A percentile compares a stretch with the other conserved stretches of the same genome.
These are phyloP conservation scores for Saturnispora kantuleensis DNA, from an alignment of 805 yeast genomes.

Conservation along the genomic window DNA sequence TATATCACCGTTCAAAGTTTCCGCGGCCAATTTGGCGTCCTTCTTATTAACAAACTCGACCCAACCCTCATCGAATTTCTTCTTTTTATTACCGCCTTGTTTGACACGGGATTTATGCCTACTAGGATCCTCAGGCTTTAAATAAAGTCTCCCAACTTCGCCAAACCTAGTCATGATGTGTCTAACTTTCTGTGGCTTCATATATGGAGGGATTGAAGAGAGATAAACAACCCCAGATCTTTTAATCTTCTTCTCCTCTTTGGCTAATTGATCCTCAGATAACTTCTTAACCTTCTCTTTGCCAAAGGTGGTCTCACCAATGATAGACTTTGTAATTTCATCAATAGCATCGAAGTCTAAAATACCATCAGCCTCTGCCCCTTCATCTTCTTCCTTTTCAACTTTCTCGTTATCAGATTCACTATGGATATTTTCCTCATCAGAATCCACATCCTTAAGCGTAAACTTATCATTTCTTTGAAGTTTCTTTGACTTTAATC, in stretches of 20 bases:
- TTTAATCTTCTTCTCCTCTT: conserved; percentile 45
- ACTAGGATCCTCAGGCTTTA: conserved; percentile 74
- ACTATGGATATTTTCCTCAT: conserved; percentile 13
- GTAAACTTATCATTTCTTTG: conserved; percentile 10
- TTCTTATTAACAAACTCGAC: conserved; percentile 77
- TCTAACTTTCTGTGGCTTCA: conserved; percentile 89
- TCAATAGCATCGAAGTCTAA: conserved; percentile 16
- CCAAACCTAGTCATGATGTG: conserved; percentile 79
- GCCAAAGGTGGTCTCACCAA: conserved; percentile 21
- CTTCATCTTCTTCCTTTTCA: conserved; percentile 16
- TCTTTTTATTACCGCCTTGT: conserved; percentile 87
- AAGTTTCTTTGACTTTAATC: conserved; percentile 1
- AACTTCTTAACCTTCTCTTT: conserved; percentile 41
- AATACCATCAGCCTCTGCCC: conserved; percentile 9
- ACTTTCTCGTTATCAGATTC: conserved; percentile 19
- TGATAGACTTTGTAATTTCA: conserved; percentile 13
- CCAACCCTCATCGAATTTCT: conserved; percentile 92
- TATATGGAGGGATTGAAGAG: conserved; percentile 88
- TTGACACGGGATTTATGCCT: conserved; percentile 60
- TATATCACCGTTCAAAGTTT: conserved; percentile 76
- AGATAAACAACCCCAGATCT: conserved; percentile 90
- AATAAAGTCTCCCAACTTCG: conserved; percentile 71
- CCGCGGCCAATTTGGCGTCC: conserved; percentile 83
- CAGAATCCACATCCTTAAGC: conserved; percentile 11
- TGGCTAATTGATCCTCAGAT: conserved; percentile 44